Conservation (phyloP, 306 rosid genomes). For the Pyrus betulifolia region DNA sequence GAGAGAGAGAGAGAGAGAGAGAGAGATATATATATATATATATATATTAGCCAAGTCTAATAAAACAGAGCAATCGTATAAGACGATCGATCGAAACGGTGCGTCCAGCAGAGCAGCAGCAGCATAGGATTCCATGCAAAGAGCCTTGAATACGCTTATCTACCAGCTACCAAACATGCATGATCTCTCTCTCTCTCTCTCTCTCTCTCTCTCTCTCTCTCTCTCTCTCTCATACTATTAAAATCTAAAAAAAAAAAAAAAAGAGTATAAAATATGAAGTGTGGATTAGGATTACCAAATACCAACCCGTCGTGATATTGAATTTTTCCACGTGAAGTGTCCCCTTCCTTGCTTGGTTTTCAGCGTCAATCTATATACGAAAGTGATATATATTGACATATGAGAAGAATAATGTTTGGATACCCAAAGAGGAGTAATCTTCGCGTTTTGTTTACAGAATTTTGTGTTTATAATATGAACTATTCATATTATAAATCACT, state of each 20-base stretch:
- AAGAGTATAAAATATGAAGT: neutral
- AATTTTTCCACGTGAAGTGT: slow-evolving; percentile 74
- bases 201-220: slow-evolving; percentile 2
- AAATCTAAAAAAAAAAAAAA: neutral
- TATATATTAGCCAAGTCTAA: neutral
- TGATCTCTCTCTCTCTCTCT: neutral
- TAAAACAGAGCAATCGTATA: neutral
- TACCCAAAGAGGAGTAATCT: rapidly evolving
- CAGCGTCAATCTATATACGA: slow-evolving; percentile 36
- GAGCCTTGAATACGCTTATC: slow-evolving; percentile 46
- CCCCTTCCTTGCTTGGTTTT: slow-evolving; percentile 43
- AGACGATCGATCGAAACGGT: neutral
- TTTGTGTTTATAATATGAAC: no score
- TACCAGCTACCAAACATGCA: slow-evolving; percentile 3
- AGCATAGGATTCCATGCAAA: slow-evolving; percentile 61
- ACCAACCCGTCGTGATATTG: slow-evolving; percentile 47
- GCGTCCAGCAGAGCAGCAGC: neutral
- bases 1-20: neutral
- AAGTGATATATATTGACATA: no score
- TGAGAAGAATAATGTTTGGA: no score
- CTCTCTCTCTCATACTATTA: neutral
- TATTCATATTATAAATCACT: no score
- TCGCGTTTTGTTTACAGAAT: no score
- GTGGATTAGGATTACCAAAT: slow-evolving; percentile 53
- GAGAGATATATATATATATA: no score